These are phyloP conservation scores for Trichoderma hamatum DNA, from an alignment of 2,329 filamentous ascomycete genomes.

Conservation along the genomic window DNA sequence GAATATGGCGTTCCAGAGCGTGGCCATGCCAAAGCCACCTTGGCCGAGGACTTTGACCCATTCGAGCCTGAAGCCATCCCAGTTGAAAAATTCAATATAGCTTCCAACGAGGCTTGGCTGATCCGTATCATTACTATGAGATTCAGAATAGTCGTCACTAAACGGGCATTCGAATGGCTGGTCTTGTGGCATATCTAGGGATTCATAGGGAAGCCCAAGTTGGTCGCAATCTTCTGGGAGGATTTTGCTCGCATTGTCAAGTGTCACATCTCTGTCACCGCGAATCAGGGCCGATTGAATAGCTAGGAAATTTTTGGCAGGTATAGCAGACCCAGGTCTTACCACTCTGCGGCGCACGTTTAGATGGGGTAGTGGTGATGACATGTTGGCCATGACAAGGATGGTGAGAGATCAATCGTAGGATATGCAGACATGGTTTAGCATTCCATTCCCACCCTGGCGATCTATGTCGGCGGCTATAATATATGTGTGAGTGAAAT, in stretches of 20 bases:
- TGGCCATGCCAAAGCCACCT: conserved; percentile 28
- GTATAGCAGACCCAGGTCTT: neutral
- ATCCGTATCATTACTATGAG: neutral
- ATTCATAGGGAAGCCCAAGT: conserved; percentile 6
- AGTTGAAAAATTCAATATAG: conserved; percentile 4
- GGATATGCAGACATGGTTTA: neutral
- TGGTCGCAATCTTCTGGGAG: neutral
- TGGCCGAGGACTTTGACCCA: conserved; percentile 27
- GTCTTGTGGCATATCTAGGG: neutral
- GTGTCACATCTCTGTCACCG: conserved; percentile 25
- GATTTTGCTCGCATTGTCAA: conserved; percentile 22
- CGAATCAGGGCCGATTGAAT: conserved; percentile 25
- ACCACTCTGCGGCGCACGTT: neutral
- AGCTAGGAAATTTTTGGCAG: conserved; percentile 16
- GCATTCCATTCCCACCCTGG: neutral
- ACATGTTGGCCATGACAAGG: neutral
- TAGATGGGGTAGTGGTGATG: conserved; percentile 9
- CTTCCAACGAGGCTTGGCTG: neutral
- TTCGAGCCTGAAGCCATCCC: conserved; percentile 29
- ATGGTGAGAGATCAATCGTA: neutral
- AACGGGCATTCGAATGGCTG: neutral
- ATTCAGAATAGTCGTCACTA: neutral
- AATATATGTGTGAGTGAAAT: conserved; percentile 17
- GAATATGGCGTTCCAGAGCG: conserved; percentile 27
- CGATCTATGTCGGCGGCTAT: neutral